A percentile compares a stretch with the other conserved stretches of the same genome.
phyloP scores from a whole-genome alignment of 352 stramenopile genomes.

The Phytophthora quininea region DNA sequence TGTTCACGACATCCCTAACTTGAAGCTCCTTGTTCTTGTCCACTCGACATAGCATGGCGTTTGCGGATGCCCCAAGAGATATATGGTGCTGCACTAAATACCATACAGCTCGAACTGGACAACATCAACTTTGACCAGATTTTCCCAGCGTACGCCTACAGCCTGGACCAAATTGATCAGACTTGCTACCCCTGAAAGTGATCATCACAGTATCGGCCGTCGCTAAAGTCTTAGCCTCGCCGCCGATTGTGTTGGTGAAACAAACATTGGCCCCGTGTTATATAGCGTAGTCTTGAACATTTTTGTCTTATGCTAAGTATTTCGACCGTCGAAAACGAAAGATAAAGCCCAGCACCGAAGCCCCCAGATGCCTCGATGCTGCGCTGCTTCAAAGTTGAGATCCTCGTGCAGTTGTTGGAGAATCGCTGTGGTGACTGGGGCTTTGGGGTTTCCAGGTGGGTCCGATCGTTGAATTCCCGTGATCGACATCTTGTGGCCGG shows the following conservation, averaged over 20 bases:
- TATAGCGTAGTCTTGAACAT: background rate
- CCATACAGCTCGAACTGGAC: conserved; percentile 6
- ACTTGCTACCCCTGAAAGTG: conserved; percentile 11
- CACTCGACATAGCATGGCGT: conserved; percentile 4
- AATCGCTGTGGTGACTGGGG: background rate
- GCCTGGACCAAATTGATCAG: conserved; percentile 10
- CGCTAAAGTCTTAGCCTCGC: background rate
- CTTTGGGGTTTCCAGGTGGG: background rate
- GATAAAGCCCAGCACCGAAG: background rate
- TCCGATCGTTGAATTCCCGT: background rate
- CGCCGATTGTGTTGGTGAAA: background rate
- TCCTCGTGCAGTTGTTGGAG: background rate
- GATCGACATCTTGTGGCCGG: background rate
- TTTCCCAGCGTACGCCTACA: background rate
- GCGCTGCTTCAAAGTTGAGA: background rate
- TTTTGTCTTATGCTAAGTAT: background rate
- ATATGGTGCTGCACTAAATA: conserved; percentile 5
- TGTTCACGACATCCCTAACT: background rate
- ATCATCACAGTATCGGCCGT: background rate
- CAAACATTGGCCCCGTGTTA: background rate
- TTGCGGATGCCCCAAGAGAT: background rate
- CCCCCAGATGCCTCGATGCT: background rate
- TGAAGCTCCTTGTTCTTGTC: background rate
- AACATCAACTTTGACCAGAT: conserved; percentile 11
- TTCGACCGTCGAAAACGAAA: background rate